Percentiles rank a stretch among this genome's conserved stretches.
These are phyloP conservation scores for Magnusiomyces ingens DNA, from an alignment of 1,139 yeast genomes.

Conservation along the genomic window DNA sequence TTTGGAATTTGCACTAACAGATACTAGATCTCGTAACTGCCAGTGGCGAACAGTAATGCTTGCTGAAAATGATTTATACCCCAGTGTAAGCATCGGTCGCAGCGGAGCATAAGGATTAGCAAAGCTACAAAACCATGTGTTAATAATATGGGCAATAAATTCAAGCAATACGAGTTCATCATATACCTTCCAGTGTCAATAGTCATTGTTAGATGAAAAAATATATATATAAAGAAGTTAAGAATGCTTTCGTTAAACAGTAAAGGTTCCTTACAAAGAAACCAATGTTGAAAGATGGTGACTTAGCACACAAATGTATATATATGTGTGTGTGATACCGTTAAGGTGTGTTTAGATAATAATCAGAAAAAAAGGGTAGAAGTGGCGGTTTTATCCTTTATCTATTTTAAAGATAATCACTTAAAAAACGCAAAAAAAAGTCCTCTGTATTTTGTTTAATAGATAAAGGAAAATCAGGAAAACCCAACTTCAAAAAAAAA, in stretches of 20 bases:
- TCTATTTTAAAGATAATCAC: background rate
- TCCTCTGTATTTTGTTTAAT: background rate
- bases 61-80: slow-evolving; percentile 22
- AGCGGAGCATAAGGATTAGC: slow-evolving; percentile 6
- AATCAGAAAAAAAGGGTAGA: background rate
- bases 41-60: slow-evolving; percentile 46
- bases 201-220: too few species aligned
- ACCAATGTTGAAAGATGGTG: background rate
- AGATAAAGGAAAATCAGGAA: background rate
- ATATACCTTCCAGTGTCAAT: too few species aligned
- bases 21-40: slow-evolving; percentile 77
- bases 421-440: background rate
- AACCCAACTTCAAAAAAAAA: background rate
- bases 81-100: slow-evolving; percentile 20
- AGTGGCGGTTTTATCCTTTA: background rate
- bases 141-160: background rate
- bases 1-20: slow-evolving; percentile 36
- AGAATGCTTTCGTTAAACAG: background rate
- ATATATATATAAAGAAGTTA: too few species aligned
- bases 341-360: background rate
- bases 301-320: background rate
- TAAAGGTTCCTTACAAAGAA: background rate
- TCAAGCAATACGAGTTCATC: too few species aligned
- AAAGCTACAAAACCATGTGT: background rate
- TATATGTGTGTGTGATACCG: background rate